Evolutionary conservation across 2,329 filamentous ascomycete species (phyloP).

Genomic region (Cordyceps tenuipes): DNA sequence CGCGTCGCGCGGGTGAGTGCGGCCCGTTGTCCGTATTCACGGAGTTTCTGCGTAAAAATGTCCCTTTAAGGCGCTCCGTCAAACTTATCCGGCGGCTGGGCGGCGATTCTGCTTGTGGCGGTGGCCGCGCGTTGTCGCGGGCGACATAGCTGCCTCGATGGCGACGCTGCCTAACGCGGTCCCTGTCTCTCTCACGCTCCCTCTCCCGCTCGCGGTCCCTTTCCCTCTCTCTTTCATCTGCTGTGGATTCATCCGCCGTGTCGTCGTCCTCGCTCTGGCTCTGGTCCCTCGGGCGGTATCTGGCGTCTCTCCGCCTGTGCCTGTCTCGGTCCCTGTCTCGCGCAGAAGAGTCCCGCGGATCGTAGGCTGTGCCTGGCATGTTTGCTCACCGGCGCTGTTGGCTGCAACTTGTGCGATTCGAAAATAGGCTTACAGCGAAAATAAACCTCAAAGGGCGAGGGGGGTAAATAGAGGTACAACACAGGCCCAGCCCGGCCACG

Average conservation of each 20-base stretch:
- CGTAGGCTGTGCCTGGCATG: slow-evolving; percentile 3
- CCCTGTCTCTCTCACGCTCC: slow-evolving; percentile 16
- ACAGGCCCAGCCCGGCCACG: neutral
- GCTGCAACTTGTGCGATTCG: neutral
- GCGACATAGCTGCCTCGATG: slow-evolving; percentile 15
- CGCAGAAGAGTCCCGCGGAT: slow-evolving; percentile 1
- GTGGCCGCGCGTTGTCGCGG: neutral
- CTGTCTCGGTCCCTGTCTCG: slow-evolving; percentile 17
- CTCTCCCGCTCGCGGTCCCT: slow-evolving; percentile 14
- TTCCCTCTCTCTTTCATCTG: slow-evolving; percentile 13
- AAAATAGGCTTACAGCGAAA: neutral
- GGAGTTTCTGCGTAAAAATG: slow-evolving; percentile 24
- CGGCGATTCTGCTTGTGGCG: slow-evolving; percentile 14
- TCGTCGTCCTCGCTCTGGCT: slow-evolving; percentile 8
- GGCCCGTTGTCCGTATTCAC: slow-evolving; percentile 21
- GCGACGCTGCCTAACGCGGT: slow-evolving; percentile 13
- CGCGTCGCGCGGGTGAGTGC: slow-evolving; percentile 17
- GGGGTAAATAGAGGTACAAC: neutral
- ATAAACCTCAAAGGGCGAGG: neutral
- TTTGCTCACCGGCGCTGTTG: neutral
- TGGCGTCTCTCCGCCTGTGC: slow-evolving; percentile 13
- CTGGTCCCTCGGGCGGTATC: slow-evolving; percentile 10
- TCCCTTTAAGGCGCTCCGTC: slow-evolving; percentile 30
- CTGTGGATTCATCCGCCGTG: neutral
- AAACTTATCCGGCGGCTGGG: slow-evolving; percentile 33